Conservation (phyloP, 768 basidiomycete genomes). For the Holtermanniella nyarrowii region DNA sequence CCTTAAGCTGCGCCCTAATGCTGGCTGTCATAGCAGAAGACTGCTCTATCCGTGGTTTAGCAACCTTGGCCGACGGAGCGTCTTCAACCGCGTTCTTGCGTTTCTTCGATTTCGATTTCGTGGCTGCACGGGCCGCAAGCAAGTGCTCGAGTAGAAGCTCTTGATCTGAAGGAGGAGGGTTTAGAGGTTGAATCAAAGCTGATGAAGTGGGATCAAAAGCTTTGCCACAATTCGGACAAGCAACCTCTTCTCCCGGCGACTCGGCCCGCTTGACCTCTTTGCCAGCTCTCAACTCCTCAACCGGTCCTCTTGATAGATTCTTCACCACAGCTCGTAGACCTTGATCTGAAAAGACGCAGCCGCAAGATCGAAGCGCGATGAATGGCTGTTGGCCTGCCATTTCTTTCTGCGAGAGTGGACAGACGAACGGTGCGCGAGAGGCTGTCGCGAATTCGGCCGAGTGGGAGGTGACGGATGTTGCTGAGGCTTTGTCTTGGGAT, state of each 20-base stretch:
- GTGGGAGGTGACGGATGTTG: conserved; percentile 24
- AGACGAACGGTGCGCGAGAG: conserved; percentile 67
- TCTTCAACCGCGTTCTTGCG: conserved; percentile 16
- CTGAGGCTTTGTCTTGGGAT: conserved; percentile 43
- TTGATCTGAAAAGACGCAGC: conserved; percentile 81
- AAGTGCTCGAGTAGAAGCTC: conserved; percentile 20
- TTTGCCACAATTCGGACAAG: conserved; percentile 34
- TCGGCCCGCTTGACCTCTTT: conserved; percentile 38
- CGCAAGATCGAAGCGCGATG: conserved; percentile 73
- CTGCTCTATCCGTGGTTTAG: conserved; percentile 46
- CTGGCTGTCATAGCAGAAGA: conserved; percentile 46
- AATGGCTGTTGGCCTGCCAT: conserved; percentile 89
- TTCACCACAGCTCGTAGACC: conserved; percentile 65
- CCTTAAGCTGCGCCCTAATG: conserved; percentile 46
- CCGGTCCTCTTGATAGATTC: conserved; percentile 62
- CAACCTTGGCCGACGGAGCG: not conserved
- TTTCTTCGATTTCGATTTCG: conserved; percentile 32
- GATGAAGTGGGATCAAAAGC: conserved; percentile 16
- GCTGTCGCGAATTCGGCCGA: conserved; percentile 32
- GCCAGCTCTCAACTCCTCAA: conserved; percentile 48
- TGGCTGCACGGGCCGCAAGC: conserved; percentile 11
- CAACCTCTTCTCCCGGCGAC: conserved; percentile 8
- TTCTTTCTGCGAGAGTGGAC: conserved; percentile 83
- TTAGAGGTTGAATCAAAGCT: conserved; percentile 22
- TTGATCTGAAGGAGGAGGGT: conserved; percentile 29